Conservation (phyloP, 495 filamentous ascomycete species). For the Polyplosphaeria fusca region DNA sequence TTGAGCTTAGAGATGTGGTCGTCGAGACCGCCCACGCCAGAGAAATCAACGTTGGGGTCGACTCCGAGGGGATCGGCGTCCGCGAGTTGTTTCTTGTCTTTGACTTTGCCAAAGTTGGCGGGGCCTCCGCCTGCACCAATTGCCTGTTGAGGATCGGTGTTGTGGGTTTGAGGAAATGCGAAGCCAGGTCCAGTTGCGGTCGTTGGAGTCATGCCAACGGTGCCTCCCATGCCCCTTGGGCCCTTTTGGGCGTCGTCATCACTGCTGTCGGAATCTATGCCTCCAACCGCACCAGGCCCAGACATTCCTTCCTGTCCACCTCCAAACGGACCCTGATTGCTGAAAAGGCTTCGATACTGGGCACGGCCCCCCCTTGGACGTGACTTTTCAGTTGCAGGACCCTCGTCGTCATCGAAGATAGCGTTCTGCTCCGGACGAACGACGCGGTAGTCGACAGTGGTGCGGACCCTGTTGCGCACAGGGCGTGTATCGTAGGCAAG, state of each 20-base stretch:
- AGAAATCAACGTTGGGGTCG: slow-evolving; percentile 86
- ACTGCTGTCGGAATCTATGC: slow-evolving; percentile 90
- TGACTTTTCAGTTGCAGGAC: slow-evolving; percentile 63
- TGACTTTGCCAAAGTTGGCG: slow-evolving; percentile 83
- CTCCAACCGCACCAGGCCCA: slow-evolving; percentile 69
- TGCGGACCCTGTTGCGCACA: slow-evolving; percentile 36
- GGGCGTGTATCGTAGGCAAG: slow-evolving; percentile 48
- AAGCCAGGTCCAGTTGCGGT: slow-evolving; percentile 56
- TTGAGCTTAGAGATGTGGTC: slow-evolving; percentile 93
- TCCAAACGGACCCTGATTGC: slow-evolving; percentile 88
- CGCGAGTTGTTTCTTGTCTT: slow-evolving; percentile 74
- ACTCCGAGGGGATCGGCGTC: slow-evolving; percentile 94
- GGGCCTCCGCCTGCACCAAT: slow-evolving; percentile 59
- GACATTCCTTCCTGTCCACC: slow-evolving; percentile 75
- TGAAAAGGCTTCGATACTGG: slow-evolving; percentile 71
- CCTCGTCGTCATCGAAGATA: slow-evolving; percentile 69
- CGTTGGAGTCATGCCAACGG: slow-evolving; percentile 73
- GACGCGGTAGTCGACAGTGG: slow-evolving; percentile 64
- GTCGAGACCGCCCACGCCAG: slow-evolving; percentile 83
- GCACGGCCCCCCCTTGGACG: slow-evolving; percentile 58
- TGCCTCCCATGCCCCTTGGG: slow-evolving; percentile 55
- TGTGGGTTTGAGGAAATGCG: slow-evolving; percentile 61
- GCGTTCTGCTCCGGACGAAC: slow-evolving; percentile 68
- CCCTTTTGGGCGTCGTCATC: slow-evolving; percentile 65
- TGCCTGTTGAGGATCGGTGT: slow-evolving; percentile 59